phyloP scores from a whole-genome alignment of 1,139 yeast genomes.

The Saccharomyces hybrid region DNA sequence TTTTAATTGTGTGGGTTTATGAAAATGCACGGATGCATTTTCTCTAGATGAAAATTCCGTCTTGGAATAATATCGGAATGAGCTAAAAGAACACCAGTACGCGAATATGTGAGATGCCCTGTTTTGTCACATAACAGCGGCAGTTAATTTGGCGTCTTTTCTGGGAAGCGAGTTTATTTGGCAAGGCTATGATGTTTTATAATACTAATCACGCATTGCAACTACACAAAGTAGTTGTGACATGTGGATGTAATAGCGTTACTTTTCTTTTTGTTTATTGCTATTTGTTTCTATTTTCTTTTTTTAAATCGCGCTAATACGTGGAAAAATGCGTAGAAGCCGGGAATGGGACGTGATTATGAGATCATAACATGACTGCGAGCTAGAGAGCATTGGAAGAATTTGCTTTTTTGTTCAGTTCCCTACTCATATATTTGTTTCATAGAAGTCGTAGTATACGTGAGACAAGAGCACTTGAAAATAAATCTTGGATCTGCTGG shows the following conservation, averaged over 20 bases:
- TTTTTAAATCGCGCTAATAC: background rate
- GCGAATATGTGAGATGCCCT: background rate
- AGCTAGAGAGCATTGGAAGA: background rate
- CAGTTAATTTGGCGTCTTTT: background rate
- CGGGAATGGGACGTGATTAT: background rate
- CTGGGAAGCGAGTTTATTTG: background rate
- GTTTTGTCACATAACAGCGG: too few species aligned
- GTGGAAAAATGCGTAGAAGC: background rate
- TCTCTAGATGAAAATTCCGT: background rate
- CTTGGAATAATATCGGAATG: background rate
- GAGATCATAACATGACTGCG: background rate
- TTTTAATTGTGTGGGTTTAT: background rate
- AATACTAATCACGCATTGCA: background rate
- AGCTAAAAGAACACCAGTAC: background rate
- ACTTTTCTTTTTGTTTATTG: background rate
- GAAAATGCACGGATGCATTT: background rate
- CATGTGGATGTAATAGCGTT: background rate
- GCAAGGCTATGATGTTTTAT: background rate
- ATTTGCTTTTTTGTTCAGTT: background rate
- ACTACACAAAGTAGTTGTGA: background rate
- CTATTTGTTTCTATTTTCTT: background rate
- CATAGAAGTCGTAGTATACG: background rate
- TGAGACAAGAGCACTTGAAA: background rate
- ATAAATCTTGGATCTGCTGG: background rate
- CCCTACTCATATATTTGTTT: background rate